A percentile compares a stretch with the other conserved stretches of the same genome.
These are phyloP conservation scores for Citrullus colocynthis DNA, from an alignment of 306 rosid genomes.

Conservation along the genomic window DNA sequence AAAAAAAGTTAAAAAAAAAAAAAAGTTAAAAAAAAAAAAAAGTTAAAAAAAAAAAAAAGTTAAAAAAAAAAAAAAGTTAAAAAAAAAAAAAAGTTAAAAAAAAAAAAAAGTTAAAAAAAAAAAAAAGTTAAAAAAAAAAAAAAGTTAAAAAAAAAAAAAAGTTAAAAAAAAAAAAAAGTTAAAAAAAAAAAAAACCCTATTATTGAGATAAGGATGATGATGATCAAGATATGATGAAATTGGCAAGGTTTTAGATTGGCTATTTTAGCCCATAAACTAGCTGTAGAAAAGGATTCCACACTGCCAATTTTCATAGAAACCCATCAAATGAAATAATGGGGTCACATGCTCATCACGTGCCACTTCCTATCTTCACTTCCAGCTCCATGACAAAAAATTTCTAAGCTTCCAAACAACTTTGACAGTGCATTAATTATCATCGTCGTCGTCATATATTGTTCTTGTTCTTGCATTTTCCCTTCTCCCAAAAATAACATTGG, in stretches of 20 bases:
- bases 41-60: too few species aligned
- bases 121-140: too few species aligned
- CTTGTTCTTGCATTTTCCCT: neutral
- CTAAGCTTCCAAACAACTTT: slow-evolving; percentile 1
- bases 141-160: too few species aligned
- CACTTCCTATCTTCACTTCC: neutral
- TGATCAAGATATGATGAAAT: neutral
- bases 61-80: too few species aligned
- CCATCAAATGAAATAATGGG: neutral
- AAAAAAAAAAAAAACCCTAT: neutral
- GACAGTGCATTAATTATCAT: neutral
- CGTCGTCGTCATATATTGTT: neutral
- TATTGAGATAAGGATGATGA: neutral
- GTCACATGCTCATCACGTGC: neutral
- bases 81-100: too few species aligned
- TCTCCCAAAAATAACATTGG: neutral
- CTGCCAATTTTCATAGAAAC: neutral
- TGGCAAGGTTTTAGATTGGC: too few species aligned
- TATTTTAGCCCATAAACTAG: neutral
- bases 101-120: too few species aligned
- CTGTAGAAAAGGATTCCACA: neutral
- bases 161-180: too few species aligned
- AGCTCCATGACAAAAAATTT: neutral
- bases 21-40: too few species aligned
- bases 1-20: too few species aligned